Evolutionary conservation across 768 basidiomycete species (phyloP), one percentile per base, ranked within the genome.

Genomic region (Infundibulicybe gibba): DNA sequence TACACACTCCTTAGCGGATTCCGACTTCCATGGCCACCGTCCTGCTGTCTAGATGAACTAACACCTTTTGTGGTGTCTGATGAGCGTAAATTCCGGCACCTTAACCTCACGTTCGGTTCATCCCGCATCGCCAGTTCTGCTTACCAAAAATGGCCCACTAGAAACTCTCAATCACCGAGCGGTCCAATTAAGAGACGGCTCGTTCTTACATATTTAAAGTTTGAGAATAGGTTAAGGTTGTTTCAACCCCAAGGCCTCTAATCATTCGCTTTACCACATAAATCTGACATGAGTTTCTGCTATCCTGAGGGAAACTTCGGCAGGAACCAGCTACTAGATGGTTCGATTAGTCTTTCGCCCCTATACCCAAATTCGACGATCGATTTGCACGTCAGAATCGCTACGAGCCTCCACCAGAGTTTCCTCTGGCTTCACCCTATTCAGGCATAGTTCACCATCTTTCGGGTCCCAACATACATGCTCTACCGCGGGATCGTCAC

Each of bases 341-440:
- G 85, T 87, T 88, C 84, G 84, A 90, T 89, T 87, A 85, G 87
- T 89, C 87, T 89, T 89, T 89, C 83, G 82, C 86, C 87, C 87
- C 87, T 88, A 89, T 88, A 87, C 86, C 85, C 86, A 87, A 86
- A 84, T 89, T 86, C 74, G 83, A 88, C 86, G 82, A 89, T 87
- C 83, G 85, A 89, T 89, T 89, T 90, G 87, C 87, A 89, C 83
- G 84, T 88, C 87, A 90, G 87, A 88, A 90, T 84, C 81, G 85
- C 87, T 89, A 85, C 83, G 81, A 86, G 83, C 87, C 84, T 88
- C 86, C 86, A 89, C 85, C 87, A 88, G 86, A 86, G 87, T 90
- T 89, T 89, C 85, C 87, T 85, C 86, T 89, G 87, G 85, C 87
- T 88, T 87, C 82, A 76, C 84, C 84, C 83, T 87, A 83, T 81